Conservation (phyloP, 2,329 filamentous ascomycete genomes). For the Penicillium frequentans region DNA sequence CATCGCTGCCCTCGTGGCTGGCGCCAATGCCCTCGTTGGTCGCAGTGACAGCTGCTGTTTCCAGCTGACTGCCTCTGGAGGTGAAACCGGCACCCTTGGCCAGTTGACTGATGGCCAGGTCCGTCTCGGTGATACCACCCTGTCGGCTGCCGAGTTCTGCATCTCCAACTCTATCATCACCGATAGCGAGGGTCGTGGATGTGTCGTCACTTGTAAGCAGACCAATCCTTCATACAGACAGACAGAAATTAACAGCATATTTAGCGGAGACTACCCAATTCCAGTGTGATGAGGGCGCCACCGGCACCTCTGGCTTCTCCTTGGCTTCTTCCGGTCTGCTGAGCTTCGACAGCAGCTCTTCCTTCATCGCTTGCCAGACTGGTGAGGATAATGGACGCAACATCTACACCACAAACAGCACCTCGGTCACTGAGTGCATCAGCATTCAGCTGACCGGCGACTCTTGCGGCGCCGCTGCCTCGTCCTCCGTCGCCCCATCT, state of each 20-base stretch:
- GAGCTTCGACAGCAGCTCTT: conserved; percentile 50
- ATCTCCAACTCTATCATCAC: conserved; percentile 54
- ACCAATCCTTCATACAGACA: background rate
- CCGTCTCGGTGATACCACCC: conserved; percentile 52
- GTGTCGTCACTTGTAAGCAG: conserved; percentile 50
- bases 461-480: conserved; percentile 29
- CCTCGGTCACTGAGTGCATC: conserved; percentile 34
- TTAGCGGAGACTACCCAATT: conserved; percentile 58
- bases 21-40: conserved; percentile 44
- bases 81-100: conserved; percentile 56
- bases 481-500: conserved; percentile 1
- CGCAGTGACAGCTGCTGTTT: conserved; percentile 52
- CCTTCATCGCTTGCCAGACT: conserved; percentile 64
- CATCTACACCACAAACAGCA: conserved; percentile 41
- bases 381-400: conserved; percentile 42
- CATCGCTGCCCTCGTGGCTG: conserved; percentile 39
- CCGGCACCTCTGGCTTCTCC: conserved; percentile 56
- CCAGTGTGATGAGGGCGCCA: conserved; percentile 60
- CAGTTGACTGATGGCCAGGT: conserved; percentile 64
- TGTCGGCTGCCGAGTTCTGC: conserved; percentile 53
- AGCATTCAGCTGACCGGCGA: conserved; percentile 36
- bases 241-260: conserved; percentile 11
- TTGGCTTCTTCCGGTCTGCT: conserved; percentile 51
- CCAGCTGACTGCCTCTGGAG: conserved; percentile 52
- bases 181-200: conserved; percentile 59